Base-by-base conservation (phyloP, 78 protist species). In the Dictyostelium firmibasis region DNA sequence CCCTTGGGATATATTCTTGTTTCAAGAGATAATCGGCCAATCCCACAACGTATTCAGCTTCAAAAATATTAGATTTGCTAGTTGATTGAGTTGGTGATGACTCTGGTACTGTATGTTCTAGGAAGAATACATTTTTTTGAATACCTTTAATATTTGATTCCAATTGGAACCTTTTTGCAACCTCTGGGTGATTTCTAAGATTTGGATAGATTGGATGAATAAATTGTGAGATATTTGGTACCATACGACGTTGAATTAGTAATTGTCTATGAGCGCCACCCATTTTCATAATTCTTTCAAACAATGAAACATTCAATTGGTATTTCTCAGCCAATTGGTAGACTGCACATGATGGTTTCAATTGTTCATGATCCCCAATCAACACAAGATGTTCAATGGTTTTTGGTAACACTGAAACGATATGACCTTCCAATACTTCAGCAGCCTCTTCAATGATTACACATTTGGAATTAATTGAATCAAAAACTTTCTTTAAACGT, bases 321-420 rank as follows among this genome's bases (percentile, higher is more conserved):
- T 64, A 85, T 60, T 94, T 70, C 31, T 44, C 72, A 6, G 89
- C 14, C 18, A 95, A 86, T 27, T 33, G 83, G 77, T 92, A 84
- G 41, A 85, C 96, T 41, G 35, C 47, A 29, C 70, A 36, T 2
- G 94, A 41, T 5, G 99, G 99, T 27, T 97, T 83, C 74, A 98
- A 94, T 85, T 98, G 99, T 78, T 85, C 36, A 86, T 98, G 98
- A 84, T 98, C 99, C 20, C 99, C 99, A 76, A 98, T 97, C 85
- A 98, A 53, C 38, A 97, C 67, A 18, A 98, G 72, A 67, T 96
- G 99, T 20, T 92, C 47, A 9, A 57, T n/a, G 13, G 78, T 35
- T 38, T 53, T 33, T 9, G 84, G 43, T 18, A 98, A 44, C 7
- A 96, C 70, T 3, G 97, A 85, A 14, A 97, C 36, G 0, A 98